These are phyloP conservation scores for Oidium heveae DNA, from an alignment of 2,329 filamentous ascomycete genomes.

Conservation along the genomic window DNA sequence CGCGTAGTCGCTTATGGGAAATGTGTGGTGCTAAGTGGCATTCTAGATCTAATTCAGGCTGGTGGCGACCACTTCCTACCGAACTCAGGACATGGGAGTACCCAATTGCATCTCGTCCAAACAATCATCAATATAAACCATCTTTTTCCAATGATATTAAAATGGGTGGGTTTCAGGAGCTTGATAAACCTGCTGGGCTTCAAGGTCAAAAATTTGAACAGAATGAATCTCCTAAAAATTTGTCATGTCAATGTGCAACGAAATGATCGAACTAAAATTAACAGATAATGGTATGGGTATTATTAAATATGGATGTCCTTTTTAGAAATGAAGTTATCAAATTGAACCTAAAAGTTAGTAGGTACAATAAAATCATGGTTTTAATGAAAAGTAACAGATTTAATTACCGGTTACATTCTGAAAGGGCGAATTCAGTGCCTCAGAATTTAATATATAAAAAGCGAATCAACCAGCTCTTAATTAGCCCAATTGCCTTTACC, in stretches of 20 bases:
- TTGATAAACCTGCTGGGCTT: conserved; percentile 21
- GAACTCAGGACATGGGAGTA: conserved; percentile 43
- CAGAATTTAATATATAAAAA: no score
- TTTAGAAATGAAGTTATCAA: no score
- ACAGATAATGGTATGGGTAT: no score
- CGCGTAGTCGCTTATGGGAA: conserved; percentile 57
- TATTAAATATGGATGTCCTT: no score
- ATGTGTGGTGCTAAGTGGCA: conserved; percentile 55
- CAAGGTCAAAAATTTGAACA: conserved; percentile 8
- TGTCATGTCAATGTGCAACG: conserved; percentile 10
- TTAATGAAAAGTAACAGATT: no score
- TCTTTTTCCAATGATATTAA: conserved; percentile 14
- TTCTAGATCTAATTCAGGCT: conserved; percentile 28
- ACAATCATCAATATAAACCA: background rate
- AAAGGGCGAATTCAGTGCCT: no score
- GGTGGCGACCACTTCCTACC: conserved; percentile 41
- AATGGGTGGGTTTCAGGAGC: conserved; percentile 18
- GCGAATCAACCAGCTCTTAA: no score
- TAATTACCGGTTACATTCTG: no score
- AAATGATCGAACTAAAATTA: background rate
- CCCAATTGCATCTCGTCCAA: background rate
- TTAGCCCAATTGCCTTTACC: no score
- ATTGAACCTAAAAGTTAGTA: no score
- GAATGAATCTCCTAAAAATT: conserved; percentile 6
- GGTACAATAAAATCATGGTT: no score